Evolutionary conservation across 1,284 basidiomycete genomes (phyloP).

Genomic region (Cryptococcus sp.): DNA sequence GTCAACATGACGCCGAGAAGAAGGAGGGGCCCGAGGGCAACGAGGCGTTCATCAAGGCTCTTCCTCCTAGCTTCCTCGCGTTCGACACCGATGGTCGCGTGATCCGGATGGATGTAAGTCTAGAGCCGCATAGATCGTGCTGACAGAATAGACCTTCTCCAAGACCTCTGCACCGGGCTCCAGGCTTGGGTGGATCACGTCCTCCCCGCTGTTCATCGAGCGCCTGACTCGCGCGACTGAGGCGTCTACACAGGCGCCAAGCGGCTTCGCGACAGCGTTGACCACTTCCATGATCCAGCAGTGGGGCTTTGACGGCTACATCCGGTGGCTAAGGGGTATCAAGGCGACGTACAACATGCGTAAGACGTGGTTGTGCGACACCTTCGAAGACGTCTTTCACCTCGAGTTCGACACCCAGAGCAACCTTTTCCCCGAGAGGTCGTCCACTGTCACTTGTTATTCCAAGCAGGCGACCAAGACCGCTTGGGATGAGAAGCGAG

Average conservation of each 20-base stretch:
- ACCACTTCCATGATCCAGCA: constrained; percentile 61
- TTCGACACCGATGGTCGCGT: constrained; percentile 50
- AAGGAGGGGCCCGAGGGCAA: constrained; percentile 41
- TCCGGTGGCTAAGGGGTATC: constrained; percentile 68
- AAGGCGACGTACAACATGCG: constrained; percentile 49
- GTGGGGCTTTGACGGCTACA: constrained; percentile 68
- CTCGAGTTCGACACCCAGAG: constrained; percentile 39
- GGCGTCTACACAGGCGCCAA: constrained; percentile 66
- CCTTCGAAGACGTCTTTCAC: constrained; percentile 47
- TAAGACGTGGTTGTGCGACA: constrained; percentile 49
- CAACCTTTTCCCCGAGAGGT: constrained; percentile 10
- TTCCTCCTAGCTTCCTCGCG: constrained; percentile 68
- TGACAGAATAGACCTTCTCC: constrained; percentile 58
- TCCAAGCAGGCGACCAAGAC: constrained; percentile 17
- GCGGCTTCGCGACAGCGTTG: constrained; percentile 63
- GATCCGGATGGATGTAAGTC: constrained; percentile 50
- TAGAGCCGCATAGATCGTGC: neutral
- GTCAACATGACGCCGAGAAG: constrained; percentile 35
- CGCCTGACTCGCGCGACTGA: constrained; percentile 71
- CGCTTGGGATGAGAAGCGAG: constrained; percentile 53
- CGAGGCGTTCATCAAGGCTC: constrained; percentile 40
- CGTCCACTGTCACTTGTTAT: constrained; percentile 28
- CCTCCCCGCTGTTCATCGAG: constrained; percentile 57
- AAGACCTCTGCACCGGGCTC: constrained; percentile 77
- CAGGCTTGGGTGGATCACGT: constrained; percentile 73